Evolutionary conservation across 1,284 basidiomycete genomes (phyloP).

Genomic region (Rhodotorula glutinis): DNA sequence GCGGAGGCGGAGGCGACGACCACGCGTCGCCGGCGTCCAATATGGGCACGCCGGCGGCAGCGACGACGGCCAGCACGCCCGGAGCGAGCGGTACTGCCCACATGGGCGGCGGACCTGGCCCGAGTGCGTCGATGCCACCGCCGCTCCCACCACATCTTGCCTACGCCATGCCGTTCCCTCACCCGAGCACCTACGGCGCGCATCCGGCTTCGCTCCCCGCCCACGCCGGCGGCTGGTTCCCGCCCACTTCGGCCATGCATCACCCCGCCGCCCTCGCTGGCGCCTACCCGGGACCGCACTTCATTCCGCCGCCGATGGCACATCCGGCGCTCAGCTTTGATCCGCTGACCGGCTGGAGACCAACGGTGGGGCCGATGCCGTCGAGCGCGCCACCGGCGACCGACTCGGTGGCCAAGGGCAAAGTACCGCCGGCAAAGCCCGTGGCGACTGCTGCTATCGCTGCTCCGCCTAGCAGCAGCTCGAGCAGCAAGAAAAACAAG

Average conservation of each 20-base stretch:
- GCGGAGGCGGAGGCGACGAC: neutral
- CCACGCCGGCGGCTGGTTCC: conserved; percentile 12
- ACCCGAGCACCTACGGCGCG: neutral
- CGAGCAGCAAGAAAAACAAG: conserved; percentile 15
- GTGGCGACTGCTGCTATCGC: neutral
- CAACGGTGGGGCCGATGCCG: neutral
- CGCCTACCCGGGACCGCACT: neutral
- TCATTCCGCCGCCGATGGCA: neutral
- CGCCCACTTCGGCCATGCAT: neutral
- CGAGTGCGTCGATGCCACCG: neutral
- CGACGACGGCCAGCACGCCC: neutral
- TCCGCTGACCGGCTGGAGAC: conserved; percentile 20
- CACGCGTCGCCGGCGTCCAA: neutral
- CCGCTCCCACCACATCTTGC: neutral
- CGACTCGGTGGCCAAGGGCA: neutral
- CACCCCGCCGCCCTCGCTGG: neutral
- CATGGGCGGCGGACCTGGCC: neutral
- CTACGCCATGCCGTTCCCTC: conserved; percentile 14
- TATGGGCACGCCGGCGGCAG: neutral
- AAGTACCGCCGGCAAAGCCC: neutral
- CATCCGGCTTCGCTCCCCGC: neutral
- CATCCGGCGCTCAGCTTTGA: neutral
- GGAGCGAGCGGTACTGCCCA: neutral
- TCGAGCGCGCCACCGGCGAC: conserved; percentile 6
- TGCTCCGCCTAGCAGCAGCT: neutral